Conservation (phyloP, 352 stramenopile species). For the Phytophthora aleatoria region DNA sequence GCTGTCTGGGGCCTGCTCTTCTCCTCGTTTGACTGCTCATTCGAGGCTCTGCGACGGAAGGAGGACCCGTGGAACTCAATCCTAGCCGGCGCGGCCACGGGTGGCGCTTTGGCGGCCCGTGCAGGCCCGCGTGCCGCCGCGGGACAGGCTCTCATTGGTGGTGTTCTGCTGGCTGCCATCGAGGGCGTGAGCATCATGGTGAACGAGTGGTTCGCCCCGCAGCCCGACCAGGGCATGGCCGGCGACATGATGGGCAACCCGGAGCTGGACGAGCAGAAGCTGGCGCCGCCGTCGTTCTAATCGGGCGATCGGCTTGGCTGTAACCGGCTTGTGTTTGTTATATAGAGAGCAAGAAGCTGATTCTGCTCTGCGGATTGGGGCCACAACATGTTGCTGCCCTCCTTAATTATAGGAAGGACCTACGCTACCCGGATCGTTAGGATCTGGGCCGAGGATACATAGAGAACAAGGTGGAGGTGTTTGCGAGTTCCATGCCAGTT, state of each 20-base stretch:
- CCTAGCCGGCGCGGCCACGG: conserved; percentile 95
- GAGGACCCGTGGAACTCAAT: conserved; percentile 99
- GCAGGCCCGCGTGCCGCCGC: conserved; percentile 94
- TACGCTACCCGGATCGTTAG: conserved; percentile 27
- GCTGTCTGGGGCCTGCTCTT: conserved; percentile 98
- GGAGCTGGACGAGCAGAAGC: conserved; percentile 83
- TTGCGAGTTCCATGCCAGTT: conserved; percentile 9
- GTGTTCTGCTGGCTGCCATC: conserved; percentile 96
- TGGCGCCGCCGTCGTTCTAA: conserved; percentile 87
- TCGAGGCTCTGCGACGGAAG: conserved; percentile 97
- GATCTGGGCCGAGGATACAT: conserved; percentile 39
- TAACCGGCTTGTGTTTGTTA: conserved; percentile 30
- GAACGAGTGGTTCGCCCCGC: conserved; percentile 82
- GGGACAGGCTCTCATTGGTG: conserved; percentile 94
- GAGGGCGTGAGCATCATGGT: conserved; percentile 98
- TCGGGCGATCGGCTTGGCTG: conserved; percentile 7
- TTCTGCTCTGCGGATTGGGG: conserved; percentile 10
- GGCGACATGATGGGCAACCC: conserved; percentile 58
- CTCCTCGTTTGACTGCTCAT: conserved; percentile 97
- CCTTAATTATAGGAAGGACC: conserved; percentile 50
- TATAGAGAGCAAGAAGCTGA: conserved; percentile 16
- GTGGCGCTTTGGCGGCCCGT: conserved; percentile 94
- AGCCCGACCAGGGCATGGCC: conserved; percentile 49
- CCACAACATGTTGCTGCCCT: conserved; percentile 39
- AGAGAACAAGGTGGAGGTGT: conserved; percentile 22